Percentiles rank a stretch among this genome's conserved stretches.
These are phyloP conservation scores for Sisymbrium irio DNA, from an alignment of 345 rosid genomes.

Conservation along the genomic window DNA sequence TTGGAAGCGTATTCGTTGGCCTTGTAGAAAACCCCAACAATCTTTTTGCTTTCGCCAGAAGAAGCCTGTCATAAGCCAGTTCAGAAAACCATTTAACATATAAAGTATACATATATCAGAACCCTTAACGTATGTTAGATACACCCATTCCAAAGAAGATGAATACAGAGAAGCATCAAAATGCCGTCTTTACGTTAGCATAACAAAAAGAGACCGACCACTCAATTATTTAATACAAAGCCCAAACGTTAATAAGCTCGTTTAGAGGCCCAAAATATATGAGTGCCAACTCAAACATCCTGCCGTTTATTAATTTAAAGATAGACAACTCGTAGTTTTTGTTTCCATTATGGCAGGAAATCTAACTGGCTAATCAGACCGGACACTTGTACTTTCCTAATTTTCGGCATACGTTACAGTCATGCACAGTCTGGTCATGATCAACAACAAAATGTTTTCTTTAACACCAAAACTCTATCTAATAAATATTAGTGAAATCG, in stretches of 20 bases:
- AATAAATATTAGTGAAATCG: not conserved
- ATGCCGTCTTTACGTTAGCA: no score
- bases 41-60: slow-evolving; percentile 73
- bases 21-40: slow-evolving; percentile 97
- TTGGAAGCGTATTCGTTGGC: slow-evolving; percentile 66
- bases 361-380: not conserved
- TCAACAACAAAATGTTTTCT: not conserved
- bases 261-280: not conserved
- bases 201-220: no score
- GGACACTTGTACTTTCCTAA: not conserved
- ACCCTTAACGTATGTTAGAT: not conserved
- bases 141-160: not conserved
- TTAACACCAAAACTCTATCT: not conserved
- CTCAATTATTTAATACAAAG: not conserved
- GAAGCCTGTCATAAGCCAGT: slow-evolving; percentile 51
- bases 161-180: not conserved
- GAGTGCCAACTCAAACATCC: not conserved
- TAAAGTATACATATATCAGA: not conserved
- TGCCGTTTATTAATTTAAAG: not conserved
- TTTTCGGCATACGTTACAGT: slow-evolving; percentile 13
- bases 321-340: slow-evolving; percentile 14
- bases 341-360: not conserved
- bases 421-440: slow-evolving; percentile 24
- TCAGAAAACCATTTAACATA: not conserved
- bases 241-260: not conserved